Base-by-base conservation (phyloP, 805 yeast species). In the Starmerella ratchasimensis region DNA sequence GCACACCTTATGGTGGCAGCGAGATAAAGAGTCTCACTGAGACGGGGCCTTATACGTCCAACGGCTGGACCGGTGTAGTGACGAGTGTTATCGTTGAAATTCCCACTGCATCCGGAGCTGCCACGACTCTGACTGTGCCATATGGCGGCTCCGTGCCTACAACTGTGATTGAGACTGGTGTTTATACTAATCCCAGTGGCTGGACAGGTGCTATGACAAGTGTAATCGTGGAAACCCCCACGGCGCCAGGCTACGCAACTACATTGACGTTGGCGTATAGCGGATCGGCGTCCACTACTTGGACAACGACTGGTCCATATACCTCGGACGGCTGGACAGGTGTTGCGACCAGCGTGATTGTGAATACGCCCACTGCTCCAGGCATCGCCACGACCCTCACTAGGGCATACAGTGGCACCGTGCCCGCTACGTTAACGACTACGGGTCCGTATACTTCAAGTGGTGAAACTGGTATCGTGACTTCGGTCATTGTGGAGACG, bases 321-420 rank as follows among this genome's bases (percentile, higher is more conserved):
- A 35, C 38, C n/a, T 5, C 33, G 13, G 20, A 22, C 14, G 38
- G 38, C 21, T 4, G 9, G 11, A 36, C 29, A 7, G 36, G 36
- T 33, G 23, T 26, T n/a, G n/a, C 23, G 14, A 31, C 39, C 13
- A 14, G 14, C 5, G 39, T 37, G 5, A 23, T 33, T 17, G 22
- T 20, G 15, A 25, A 16, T 6, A 31, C 35, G 5, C 39, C 39
- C 7, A 37, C 33, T 3, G 16, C 26, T 18, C 21, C 34, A 13
- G 30, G 19, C 10, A 29, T 15, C 9, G 34, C 33, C 3, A 23
- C 19, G 13, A 37, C 35, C 9, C 7, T 23, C 18, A 31, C 31
- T 4, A 17, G 23, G 15, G 19, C 39, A 15, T 22, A 26, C n/a
- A 37, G 26, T 13, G 39, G 39, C 3, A 23, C 31, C 13, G 20